A percentile compares a stretch with the other conserved stretches of the same genome.
Evolutionary conservation across 352 stramenopile species (phyloP).

Genomic region (Phytophthora brassicae): DNA sequence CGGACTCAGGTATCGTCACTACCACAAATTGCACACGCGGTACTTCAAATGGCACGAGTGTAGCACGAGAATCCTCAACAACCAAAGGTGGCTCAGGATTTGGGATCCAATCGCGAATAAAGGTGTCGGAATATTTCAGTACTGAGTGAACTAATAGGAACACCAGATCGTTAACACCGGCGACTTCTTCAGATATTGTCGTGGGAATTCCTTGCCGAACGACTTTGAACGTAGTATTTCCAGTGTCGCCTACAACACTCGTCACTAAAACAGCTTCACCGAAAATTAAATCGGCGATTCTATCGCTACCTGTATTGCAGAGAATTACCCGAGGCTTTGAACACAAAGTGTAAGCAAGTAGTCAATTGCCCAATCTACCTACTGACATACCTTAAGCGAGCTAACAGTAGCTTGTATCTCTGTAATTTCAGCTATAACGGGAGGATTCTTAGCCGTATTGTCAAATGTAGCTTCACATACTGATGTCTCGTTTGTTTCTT

Average conservation of each 20-base stretch:
- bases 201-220: conserved; percentile 30
- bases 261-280: conserved; percentile 46
- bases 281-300: conserved; percentile 26
- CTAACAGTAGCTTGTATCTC: neutral
- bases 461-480: conserved; percentile 8
- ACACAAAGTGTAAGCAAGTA: conserved; percentile 7
- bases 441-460: neutral
- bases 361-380: neutral
- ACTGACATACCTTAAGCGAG: conserved; percentile 7
- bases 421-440: neutral
- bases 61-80: neutral
- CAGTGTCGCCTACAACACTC: conserved; percentile 51
- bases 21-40: conserved; percentile 45
- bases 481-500: conserved; percentile 15
- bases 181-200: conserved; percentile 52
- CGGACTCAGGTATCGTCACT: conserved; percentile 19
- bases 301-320: conserved; percentile 30
- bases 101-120: conserved; percentile 23
- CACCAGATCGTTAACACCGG: conserved; percentile 17
- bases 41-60: conserved; percentile 41
- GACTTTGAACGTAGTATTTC: conserved; percentile 54
- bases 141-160: conserved; percentile 55
- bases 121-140: conserved; percentile 23
- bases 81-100: conserved; percentile 25
- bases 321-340: conserved; percentile 45